phyloP scores from a whole-genome alignment of 2,329 filamentous ascomycete species.

The Bipolaris sorokiniana region DNA sequence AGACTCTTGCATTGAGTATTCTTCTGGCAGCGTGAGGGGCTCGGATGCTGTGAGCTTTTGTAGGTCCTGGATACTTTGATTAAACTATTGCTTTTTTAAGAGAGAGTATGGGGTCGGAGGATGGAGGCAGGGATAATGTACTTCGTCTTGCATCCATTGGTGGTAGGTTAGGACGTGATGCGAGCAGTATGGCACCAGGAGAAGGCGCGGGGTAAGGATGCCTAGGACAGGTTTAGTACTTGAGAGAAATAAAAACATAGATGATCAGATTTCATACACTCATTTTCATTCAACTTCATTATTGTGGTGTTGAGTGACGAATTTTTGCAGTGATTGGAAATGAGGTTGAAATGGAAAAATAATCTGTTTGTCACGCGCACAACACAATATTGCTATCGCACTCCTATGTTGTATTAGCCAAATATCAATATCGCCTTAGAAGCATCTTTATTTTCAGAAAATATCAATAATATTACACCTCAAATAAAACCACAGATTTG shows the following conservation, averaged over 20 bases:
- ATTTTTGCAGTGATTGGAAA: constrained; percentile 1
- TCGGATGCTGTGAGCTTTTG: constrained; percentile 88
- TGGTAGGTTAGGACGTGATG: constrained; percentile 86
- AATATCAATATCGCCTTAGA: too few species aligned
- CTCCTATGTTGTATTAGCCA: not conserved
- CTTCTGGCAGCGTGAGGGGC: constrained; percentile 76
- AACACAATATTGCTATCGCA: not conserved
- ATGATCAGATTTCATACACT: constrained; percentile 30
- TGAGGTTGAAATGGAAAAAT: not conserved
- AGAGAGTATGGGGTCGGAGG: too few species aligned
- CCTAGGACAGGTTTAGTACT: constrained; percentile 57
- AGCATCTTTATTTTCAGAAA: too few species aligned
- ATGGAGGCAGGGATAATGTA: constrained; percentile 26
- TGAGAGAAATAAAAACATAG: not conserved
- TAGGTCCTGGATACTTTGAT: constrained; percentile 57
- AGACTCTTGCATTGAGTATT: constrained; percentile 87
- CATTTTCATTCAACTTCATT: constrained; percentile 54
- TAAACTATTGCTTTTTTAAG: too few species aligned
- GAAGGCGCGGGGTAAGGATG: constrained; percentile 67
- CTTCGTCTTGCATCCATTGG: constrained; percentile 87
- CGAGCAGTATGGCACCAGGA: constrained; percentile 82
- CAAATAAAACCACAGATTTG: too few species aligned
- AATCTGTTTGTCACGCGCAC: not conserved
- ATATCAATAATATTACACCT: too few species aligned
- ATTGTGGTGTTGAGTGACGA: not conserved